A percentile compares a stretch with the other conserved stretches of the same genome.
Conservation (phyloP, 2,329 filamentous ascomycete species). For the Dothistroma septosporum region DNA sequence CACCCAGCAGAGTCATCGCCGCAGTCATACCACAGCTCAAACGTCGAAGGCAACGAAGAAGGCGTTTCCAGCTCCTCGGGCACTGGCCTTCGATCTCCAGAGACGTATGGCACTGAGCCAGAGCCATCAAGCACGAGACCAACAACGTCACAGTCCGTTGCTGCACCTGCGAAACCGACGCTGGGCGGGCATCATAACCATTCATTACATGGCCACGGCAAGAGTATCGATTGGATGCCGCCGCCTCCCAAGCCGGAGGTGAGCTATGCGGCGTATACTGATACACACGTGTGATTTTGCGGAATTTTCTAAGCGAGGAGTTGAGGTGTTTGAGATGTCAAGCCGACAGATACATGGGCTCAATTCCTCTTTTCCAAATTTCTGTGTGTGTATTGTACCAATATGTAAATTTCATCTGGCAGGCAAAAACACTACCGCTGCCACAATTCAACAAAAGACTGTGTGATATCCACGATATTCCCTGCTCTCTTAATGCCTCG, state of each 20-base stretch:
- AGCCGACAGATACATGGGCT: background rate
- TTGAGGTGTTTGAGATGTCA: background rate
- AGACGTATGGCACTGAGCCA: conserved; percentile 9
- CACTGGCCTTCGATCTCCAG: conserved; percentile 3
- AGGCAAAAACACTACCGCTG: background rate
- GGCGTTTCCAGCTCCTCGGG: conserved; percentile 5
- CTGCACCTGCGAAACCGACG: background rate
- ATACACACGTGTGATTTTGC: background rate
- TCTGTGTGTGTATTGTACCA: background rate
- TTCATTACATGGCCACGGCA: background rate
- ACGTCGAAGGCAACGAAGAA: conserved; percentile 7
- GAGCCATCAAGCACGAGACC: conserved; percentile 5
- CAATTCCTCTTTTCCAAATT: background rate
- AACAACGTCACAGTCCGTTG: background rate
- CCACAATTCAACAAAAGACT: background rate
- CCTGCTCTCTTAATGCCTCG: no score
- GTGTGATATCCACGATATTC: no score
- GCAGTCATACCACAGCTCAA: conserved; percentile 8
- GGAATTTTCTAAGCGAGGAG: background rate
- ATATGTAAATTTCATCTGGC: background rate
- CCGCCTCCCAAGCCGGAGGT: background rate
- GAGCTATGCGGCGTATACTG: background rate
- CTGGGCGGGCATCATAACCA: background rate
- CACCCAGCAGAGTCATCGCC: conserved; percentile 6
- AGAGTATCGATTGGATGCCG: background rate